Base-by-base conservation (phyloP, 345 rosid genomes). In the Dovyalis caffra region DNA sequence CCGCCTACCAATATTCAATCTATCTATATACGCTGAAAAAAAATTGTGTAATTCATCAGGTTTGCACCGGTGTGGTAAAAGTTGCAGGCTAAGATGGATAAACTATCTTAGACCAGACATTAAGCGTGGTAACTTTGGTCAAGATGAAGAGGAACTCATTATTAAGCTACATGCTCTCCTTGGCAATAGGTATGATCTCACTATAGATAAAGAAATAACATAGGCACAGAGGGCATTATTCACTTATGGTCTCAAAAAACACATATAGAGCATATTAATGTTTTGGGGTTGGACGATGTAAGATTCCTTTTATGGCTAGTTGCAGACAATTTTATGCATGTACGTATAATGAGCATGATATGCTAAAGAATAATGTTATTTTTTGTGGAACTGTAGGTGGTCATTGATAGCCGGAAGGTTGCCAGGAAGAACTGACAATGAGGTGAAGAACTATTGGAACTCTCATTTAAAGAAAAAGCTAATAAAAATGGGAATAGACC, bases 401-500 rank as follows among this genome's bases (percentile, higher is more conserved):
- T 72, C 85, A 28, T 10, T 72, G 75, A 82, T 78, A 66, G 80
- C 80, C 0, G 85, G 85, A 28, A 72, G 85, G 72, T 64, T 73
- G 21, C 83, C 74, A 16, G 83, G 83, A 66, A 74, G 86, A 51
- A 79, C 80, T 5, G 76, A 76, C 28, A 77, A 83, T 34, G 80
- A 80, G n/a, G 78, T 79, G 64, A 83, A 79, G 60, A 79, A 79
- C 33, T 75, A 77, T 20, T 80, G 83, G 81, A 83, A 74, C 65
- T 86, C 92, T 31, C 87, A 85, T 82, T 63, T 92, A 31, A 82
- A 83, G 71, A 86, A 71, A 69, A 92, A 90, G 79, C 92, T 90
- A 4, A 47, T 89, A 6, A 85, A 79, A 56, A 88, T 88, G 95
- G 95, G 97, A 51, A 86, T 92, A 28, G 92, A 92, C 76, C 97